Evolutionary conservation across 148 eudicot genomes (phyloP).

Genomic region (Heliosperma pusillum): DNA sequence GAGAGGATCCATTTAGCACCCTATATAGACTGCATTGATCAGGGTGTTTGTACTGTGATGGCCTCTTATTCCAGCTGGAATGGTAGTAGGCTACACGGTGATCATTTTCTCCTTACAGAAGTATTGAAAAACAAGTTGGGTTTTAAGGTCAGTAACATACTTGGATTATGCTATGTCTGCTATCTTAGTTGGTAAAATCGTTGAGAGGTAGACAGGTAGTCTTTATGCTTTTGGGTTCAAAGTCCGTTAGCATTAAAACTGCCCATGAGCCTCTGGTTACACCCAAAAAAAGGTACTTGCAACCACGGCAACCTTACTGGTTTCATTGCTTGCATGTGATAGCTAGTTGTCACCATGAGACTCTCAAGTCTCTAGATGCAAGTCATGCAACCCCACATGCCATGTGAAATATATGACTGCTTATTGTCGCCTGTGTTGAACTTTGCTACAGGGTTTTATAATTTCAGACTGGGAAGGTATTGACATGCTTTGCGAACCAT

Average conservation of each 20-base stretch:
- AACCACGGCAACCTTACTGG: not conserved
- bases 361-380: not conserved
- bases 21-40: slow-evolving; percentile 72
- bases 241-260: not conserved
- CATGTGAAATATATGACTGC: not conserved
- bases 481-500: slow-evolving; percentile 61
- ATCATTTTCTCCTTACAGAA: slow-evolving; percentile 64
- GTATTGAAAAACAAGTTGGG: slow-evolving; percentile 73
- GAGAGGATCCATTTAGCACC: slow-evolving; percentile 79
- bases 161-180: no score
- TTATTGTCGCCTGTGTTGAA: not conserved
- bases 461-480: slow-evolving; percentile 92
- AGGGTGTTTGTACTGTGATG: slow-evolving; percentile 91
- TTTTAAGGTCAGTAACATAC: slow-evolving; percentile 49
- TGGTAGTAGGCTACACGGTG: slow-evolving; percentile 55
- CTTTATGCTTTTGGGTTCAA: no score
- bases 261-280: no score
- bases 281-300: not conserved
- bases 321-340: not conserved
- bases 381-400: not conserved
- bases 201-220: no score
- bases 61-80: slow-evolving; percentile 95
- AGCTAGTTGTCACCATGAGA: not conserved
- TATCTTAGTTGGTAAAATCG: no score
- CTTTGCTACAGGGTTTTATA: slow-evolving; percentile 66